Percentiles rank a stretch among this genome's conserved stretches.
Conservation (phyloP, 2,329 filamentous ascomycete species). For the Ophiosphaerella narmari region DNA sequence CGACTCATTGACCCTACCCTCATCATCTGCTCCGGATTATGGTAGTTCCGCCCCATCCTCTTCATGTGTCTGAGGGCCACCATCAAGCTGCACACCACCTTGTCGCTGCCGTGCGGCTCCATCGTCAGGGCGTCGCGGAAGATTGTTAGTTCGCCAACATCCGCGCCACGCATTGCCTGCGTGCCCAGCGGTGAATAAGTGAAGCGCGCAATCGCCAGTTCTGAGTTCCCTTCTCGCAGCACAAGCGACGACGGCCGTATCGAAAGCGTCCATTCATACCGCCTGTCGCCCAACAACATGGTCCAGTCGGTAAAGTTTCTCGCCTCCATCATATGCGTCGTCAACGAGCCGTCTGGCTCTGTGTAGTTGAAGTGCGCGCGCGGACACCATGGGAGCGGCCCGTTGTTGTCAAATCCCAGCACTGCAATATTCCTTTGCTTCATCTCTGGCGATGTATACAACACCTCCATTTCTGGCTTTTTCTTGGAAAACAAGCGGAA, state of each 20-base stretch:
- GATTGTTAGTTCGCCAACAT: conserved; percentile 33
- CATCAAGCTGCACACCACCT: conserved; percentile 33
- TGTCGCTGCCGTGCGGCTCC: conserved; percentile 29
- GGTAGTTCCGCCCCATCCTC: conserved; percentile 33
- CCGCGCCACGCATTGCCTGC: conserved; percentile 30
- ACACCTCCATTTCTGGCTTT: conserved; percentile 39
- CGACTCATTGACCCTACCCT: conserved; percentile 16
- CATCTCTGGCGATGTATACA: conserved; percentile 21
- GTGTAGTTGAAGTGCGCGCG: conserved; percentile 32
- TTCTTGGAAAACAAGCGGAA: conserved; percentile 41
- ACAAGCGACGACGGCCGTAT: conserved; percentile 28
- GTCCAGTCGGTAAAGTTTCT: conserved; percentile 39
- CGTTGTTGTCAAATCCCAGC: conserved; percentile 34
- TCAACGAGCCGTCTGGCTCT: conserved; percentile 8
- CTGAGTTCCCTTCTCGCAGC: conserved; percentile 20
- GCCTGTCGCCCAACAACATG: conserved; percentile 14
- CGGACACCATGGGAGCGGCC: conserved; percentile 40
- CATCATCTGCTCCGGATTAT: conserved; percentile 14
- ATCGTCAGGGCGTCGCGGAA: conserved; percentile 30
- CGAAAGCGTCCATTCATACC: conserved; percentile 32
- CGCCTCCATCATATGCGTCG: conserved; percentile 35
- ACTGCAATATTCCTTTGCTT: conserved; percentile 28
- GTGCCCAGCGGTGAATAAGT: conserved; percentile 34
- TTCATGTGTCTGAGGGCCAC: conserved; percentile 33
- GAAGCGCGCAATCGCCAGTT: conserved; percentile 36